Evolutionary conservation across 192 early-diverging fungal species (phyloP).

Genomic region (Gorgonomyces haynaldii): DNA sequence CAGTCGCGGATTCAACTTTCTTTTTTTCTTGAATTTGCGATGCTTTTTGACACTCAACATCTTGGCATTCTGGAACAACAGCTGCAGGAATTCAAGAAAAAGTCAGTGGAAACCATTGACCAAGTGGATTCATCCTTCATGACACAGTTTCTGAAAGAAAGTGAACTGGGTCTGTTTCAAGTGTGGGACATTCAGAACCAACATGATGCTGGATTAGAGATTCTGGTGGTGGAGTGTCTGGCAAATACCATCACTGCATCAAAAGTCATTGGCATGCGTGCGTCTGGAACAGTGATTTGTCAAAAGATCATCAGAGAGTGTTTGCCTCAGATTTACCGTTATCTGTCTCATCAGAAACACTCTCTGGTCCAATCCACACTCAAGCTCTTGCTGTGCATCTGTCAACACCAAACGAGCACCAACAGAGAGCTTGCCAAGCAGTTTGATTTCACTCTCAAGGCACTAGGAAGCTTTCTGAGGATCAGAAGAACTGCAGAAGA

Average conservation of each 20-base stretch:
- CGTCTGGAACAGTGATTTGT: constrained; percentile 24
- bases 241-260: constrained; percentile 42
- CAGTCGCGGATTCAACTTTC: too few species aligned
- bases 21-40: too few species aligned
- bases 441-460: constrained; percentile 66
- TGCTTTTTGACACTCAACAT: not conserved
- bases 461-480: constrained; percentile 14
- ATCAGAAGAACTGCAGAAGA: constrained; percentile 28
- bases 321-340: constrained; percentile 52
- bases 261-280: constrained; percentile 22
- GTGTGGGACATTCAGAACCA: not conserved
- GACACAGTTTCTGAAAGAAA: not conserved
- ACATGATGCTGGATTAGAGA: constrained; percentile 13
- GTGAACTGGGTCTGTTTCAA: not conserved
- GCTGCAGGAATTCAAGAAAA: not conserved
- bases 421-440: constrained; percentile 53
- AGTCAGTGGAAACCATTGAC: not conserved
- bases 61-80: not conserved
- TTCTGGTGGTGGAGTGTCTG: constrained; percentile 46
- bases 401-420: constrained; percentile 38
- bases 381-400: constrained; percentile 50
- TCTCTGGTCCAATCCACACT: constrained; percentile 51
- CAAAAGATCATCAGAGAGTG: constrained; percentile 49
- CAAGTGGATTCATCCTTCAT: not conserved
- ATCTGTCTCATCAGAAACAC: constrained; percentile 45